phyloP scores from a whole-genome alignment of 169 alveolate species.

The Cardiosporidium cionae region DNA sequence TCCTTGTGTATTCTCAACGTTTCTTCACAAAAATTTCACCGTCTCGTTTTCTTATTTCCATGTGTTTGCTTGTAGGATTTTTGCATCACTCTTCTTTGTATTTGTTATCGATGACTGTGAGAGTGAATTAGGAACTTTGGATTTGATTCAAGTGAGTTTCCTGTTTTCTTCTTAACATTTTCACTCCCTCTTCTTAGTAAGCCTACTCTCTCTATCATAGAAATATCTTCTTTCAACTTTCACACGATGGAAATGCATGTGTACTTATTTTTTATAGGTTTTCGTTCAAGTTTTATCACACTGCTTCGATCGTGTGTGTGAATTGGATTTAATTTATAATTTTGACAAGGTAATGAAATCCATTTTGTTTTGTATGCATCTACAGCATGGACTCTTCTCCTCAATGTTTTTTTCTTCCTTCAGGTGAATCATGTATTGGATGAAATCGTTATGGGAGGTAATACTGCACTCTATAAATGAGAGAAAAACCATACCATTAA shows the following conservation, averaged over 20 bases:
- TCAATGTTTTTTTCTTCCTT: neutral
- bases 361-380: too few species aligned
- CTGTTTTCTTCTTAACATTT: too few species aligned
- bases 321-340: slow-evolving; percentile 76
- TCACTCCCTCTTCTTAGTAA: neutral
- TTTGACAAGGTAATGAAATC: slow-evolving; percentile 76
- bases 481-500: too few species aligned
- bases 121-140: slow-evolving; percentile 76
- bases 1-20: too few species aligned
- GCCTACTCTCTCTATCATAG: neutral
- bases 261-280: slow-evolving; percentile 1
- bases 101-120: slow-evolving; percentile 77
- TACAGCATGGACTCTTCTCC: too few species aligned
- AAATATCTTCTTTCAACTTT: too few species aligned
- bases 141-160: slow-evolving; percentile 61
- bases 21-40: too few species aligned
- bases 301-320: slow-evolving; percentile 81
- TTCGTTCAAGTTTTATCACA: slow-evolving; percentile 64
- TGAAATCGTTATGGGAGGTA: slow-evolving; percentile 77
- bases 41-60: too few species aligned
- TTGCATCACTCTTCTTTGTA: slow-evolving; percentile 75
- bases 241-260: too few species aligned
- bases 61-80: slow-evolving; percentile 46
- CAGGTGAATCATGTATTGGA: slow-evolving; percentile 73
- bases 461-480: too few species aligned